Conservation (phyloP, 495 filamentous ascomycete genomes). For the Neurospora sp. region DNA sequence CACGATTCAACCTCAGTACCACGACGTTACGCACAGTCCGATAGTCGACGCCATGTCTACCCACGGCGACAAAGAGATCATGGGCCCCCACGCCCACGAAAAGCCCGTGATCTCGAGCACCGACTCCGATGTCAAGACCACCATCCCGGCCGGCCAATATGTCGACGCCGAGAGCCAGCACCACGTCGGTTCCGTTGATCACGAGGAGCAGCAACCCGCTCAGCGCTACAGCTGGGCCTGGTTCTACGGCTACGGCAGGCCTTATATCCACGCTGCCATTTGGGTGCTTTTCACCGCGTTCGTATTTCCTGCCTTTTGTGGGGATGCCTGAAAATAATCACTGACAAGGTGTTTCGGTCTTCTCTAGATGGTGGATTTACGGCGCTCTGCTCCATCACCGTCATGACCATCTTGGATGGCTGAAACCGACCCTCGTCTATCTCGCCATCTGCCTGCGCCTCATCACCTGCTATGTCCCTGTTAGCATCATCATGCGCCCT, state of each 20-base stretch:
- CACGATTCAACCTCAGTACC: not conserved
- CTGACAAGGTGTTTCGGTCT: constrained; percentile 3
- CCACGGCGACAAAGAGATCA: not conserved
- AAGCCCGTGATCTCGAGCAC: not conserved
- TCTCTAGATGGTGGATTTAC: constrained; percentile 75
- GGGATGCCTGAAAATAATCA: not conserved
- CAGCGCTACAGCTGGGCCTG: not conserved
- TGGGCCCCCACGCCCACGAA: not conserved
- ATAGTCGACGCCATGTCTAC: not conserved
- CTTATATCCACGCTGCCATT: constrained; percentile 1
- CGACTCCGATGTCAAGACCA: not conserved
- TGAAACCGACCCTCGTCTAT: constrained; percentile 76
- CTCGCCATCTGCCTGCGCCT: constrained; percentile 64
- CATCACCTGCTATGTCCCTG: constrained; percentile 62
- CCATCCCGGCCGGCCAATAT: not conserved
- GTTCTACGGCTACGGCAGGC: not conserved
- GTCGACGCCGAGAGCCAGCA: not conserved
- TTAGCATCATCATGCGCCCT: constrained; percentile 53
- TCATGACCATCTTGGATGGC: constrained; percentile 64
- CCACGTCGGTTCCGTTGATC: not conserved
- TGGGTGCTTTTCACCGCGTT: constrained; percentile 17
- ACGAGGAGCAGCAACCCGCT: not conserved
- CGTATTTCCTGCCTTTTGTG: constrained; percentile 2
- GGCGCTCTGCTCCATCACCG: constrained; percentile 65
- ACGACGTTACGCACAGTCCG: not conserved